Evolutionary conservation across 805 yeast species (phyloP).

Genomic region (Jamesozyma lodderae): DNA sequence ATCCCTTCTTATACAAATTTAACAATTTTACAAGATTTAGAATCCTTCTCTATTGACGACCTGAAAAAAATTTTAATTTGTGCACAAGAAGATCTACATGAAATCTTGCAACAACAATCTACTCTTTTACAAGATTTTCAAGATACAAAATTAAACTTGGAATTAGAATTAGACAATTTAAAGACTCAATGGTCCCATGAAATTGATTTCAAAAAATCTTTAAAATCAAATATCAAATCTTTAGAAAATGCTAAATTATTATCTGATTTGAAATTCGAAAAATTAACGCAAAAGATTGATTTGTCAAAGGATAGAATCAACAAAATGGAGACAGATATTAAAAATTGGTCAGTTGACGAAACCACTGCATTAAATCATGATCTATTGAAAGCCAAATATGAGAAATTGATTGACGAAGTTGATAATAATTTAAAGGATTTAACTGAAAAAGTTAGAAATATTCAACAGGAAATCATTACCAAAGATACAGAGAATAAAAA

Average conservation of each 20-base stretch:
- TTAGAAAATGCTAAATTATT: constrained; percentile 28
- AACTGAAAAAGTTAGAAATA: constrained; percentile 5
- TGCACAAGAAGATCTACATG: constrained; percentile 30
- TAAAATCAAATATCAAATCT: constrained; percentile 28
- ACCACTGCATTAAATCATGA: constrained; percentile 11
- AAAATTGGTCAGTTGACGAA: constrained; percentile 19
- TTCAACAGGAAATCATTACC: constrained; percentile 16
- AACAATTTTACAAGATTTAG: constrained; percentile 24
- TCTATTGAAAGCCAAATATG: constrained; percentile 11
- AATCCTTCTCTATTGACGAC: constrained; percentile 25
- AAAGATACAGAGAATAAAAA: constrained; percentile 18
- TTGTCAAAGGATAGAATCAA: constrained; percentile 16
- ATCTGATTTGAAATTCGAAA: constrained; percentile 25
- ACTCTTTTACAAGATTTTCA: constrained; percentile 23
- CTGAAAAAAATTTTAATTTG: constrained; percentile 26
- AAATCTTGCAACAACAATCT: constrained; percentile 23
- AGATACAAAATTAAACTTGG: constrained; percentile 23
- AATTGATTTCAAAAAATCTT: constrained; percentile 25
- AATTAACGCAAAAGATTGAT: constrained; percentile 22
- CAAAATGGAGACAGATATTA: constrained; percentile 26
- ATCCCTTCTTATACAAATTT: constrained; percentile 22
- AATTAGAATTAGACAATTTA: constrained; percentile 24
- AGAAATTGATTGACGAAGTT: constrained; percentile 5
- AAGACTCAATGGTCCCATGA: constrained; percentile 29
- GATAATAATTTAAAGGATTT: constrained; percentile 9